Evolutionary conservation across 2,329 filamentous ascomycete species (phyloP).

Genomic region (Fusarium succisae): DNA sequence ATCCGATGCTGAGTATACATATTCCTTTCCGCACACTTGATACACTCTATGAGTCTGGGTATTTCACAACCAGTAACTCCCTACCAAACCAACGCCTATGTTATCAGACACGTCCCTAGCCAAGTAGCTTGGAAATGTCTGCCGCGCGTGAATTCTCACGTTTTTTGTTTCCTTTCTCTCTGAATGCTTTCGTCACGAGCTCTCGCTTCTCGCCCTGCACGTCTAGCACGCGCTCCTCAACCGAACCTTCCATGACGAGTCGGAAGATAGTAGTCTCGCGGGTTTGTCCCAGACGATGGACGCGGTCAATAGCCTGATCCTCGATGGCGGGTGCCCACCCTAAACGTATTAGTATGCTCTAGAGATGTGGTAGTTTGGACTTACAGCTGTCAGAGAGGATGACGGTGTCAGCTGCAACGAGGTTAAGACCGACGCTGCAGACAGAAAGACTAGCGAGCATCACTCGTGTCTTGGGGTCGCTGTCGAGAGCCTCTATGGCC

Average conservation of each 20-base stretch:
- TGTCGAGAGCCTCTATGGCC: conserved; percentile 73
- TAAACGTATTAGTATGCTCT: conserved; percentile 30
- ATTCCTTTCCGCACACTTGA: not conserved
- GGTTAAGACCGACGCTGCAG: conserved; percentile 85
- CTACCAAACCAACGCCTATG: not conserved
- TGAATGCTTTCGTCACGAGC: conserved; percentile 81
- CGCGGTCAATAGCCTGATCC: conserved; percentile 89
- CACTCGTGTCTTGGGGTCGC: conserved; percentile 73
- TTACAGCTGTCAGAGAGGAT: conserved; percentile 80
- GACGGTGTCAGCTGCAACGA: conserved; percentile 87
- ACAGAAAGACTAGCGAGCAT: conserved; percentile 85
- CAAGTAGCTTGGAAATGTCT: conserved; percentile 61
- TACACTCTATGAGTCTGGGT: not conserved
- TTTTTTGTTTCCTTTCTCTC: conserved; percentile 71
- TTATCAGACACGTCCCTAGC: conserved; percentile 24
- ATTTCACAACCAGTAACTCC: not conserved
- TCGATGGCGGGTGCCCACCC: conserved; percentile 95
- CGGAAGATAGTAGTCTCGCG: conserved; percentile 82
- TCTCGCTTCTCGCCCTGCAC: conserved; percentile 83
- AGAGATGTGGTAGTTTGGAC: conserved; percentile 30
- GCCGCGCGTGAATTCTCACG: conserved; percentile 67
- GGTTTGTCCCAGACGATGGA: conserved; percentile 86
- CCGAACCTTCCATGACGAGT: conserved; percentile 79
- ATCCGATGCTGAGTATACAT: not conserved
- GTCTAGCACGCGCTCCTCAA: conserved; percentile 83